Evolutionary conservation across 2,329 filamentous ascomycete species (phyloP).

Genomic region (Aureobasidium mangrovei): DNA sequence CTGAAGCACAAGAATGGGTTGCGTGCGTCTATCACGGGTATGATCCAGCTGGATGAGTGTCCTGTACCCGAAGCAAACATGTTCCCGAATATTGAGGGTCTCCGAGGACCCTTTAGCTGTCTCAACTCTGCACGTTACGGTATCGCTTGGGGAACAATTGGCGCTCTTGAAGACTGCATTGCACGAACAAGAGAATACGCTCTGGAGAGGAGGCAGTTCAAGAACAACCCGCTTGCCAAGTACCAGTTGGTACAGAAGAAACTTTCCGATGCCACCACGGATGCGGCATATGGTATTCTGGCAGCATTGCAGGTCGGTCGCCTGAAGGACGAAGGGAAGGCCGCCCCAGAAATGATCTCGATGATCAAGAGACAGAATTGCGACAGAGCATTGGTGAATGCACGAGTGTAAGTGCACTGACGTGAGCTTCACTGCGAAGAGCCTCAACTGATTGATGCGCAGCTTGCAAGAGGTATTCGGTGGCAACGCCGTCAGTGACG

Average conservation of each 20-base stretch:
- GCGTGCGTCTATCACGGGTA: slow-evolving; percentile 86
- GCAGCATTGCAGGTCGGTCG: slow-evolving; percentile 85
- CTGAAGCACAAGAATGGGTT: slow-evolving; percentile 95
- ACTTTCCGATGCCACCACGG: slow-evolving; percentile 82
- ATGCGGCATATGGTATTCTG: slow-evolving; percentile 83
- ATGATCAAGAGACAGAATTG: slow-evolving; percentile 98
- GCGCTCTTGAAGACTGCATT: slow-evolving; percentile 88
- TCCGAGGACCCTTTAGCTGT: slow-evolving; percentile 84
- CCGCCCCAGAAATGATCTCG: slow-evolving; percentile 87
- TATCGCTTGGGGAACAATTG: slow-evolving; percentile 89
- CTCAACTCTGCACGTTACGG: slow-evolving; percentile 89
- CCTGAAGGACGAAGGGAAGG: slow-evolving; percentile 84
- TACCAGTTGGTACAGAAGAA: slow-evolving; percentile 99
- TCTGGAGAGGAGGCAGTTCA: slow-evolving; percentile 93
- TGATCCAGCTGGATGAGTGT: slow-evolving; percentile 91
- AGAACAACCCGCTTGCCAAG: slow-evolving; percentile 84
- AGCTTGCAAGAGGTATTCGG: slow-evolving; percentile 91
- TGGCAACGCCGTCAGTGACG: slow-evolving; percentile 95
- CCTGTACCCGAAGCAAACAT: slow-evolving; percentile 87
- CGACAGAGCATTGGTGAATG: slow-evolving; percentile 73
- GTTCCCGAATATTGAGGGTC: slow-evolving; percentile 82
- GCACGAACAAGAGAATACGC: slow-evolving; percentile 72
- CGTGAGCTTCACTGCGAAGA: neutral
- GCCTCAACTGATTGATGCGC: slow-evolving; percentile 15
- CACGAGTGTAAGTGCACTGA: slow-evolving; percentile 48